Conservation (phyloP, 2,329 filamentous ascomycete species). For the Periconia sp. region DNA sequence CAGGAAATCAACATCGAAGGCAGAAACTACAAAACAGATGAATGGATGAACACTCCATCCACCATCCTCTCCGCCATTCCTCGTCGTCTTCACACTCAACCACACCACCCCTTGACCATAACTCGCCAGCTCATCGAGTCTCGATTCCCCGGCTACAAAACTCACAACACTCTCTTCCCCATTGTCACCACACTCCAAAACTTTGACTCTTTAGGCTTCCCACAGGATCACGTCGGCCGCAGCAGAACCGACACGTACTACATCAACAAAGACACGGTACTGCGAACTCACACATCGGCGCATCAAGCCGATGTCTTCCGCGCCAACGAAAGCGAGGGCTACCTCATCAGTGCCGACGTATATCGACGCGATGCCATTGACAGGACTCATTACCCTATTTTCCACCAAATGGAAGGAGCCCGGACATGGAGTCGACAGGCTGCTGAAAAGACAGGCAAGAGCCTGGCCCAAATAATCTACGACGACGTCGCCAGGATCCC, state of each 20-base stretch:
- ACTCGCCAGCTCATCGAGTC: constrained; percentile 92
- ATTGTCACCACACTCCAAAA: constrained; percentile 83
- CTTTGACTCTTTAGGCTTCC: constrained; percentile 96
- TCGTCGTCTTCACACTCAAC: constrained; percentile 83
- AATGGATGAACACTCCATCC: constrained; percentile 81
- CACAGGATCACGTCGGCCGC: constrained; percentile 82
- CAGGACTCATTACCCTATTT: constrained; percentile 91
- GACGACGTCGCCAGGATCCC: constrained; percentile 72
- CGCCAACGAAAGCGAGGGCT: constrained; percentile 72
- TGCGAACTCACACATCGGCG: constrained; percentile 92
- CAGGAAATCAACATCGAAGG: constrained; percentile 61
- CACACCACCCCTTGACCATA: constrained; percentile 86
- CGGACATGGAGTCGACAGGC: constrained; percentile 78
- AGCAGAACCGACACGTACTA: constrained; percentile 94
- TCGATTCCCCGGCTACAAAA: constrained; percentile 75
- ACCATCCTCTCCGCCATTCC: constrained; percentile 74
- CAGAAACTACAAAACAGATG: constrained; percentile 66
- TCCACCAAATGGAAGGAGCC: constrained; percentile 98
- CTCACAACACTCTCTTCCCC: constrained; percentile 78
- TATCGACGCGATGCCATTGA: constrained; percentile 95
- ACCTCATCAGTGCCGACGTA: constrained; percentile 90
- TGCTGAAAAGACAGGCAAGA: constrained; percentile 48
- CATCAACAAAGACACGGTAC: constrained; percentile 77
- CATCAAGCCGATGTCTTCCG: constrained; percentile 85
- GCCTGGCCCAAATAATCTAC: constrained; percentile 65